Conservation (phyloP, 139 green algal genomes). For the Desmodesmus armatus region DNA sequence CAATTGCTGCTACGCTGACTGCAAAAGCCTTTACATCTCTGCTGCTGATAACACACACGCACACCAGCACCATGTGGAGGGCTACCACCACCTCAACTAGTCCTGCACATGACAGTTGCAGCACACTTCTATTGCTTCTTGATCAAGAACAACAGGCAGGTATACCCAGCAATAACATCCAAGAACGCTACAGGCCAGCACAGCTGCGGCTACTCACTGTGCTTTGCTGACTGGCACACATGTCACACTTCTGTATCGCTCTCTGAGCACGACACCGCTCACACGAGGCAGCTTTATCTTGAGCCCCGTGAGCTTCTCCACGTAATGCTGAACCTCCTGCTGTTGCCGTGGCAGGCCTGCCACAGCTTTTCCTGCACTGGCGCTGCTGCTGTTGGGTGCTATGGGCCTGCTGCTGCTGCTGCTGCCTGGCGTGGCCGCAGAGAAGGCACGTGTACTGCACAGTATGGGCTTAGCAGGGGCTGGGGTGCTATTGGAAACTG, state of each 20-base stretch:
- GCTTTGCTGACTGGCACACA: constrained; percentile 21
- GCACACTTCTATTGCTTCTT: background rate
- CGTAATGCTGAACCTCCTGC: constrained; percentile 27
- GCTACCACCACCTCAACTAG: background rate
- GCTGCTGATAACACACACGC: background rate
- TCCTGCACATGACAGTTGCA: background rate
- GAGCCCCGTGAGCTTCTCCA: constrained; percentile 29
- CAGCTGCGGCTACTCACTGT: constrained; percentile 5
- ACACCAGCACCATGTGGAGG: background rate
- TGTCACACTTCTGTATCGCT: constrained; percentile 19
- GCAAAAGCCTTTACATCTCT: too few species aligned
- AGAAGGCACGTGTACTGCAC: too few species aligned
- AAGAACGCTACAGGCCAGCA: too few species aligned
- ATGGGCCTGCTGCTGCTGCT: background rate
- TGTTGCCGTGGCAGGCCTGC: too few species aligned
- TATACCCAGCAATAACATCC: too few species aligned
- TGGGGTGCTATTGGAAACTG: too few species aligned
- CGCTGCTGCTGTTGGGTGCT: background rate
- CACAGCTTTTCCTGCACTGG: background rate
- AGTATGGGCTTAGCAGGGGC: too few species aligned
- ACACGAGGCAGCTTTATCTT: constrained; percentile 42
- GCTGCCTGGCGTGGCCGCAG: too few species aligned
- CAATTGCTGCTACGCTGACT: too few species aligned
- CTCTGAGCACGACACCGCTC: constrained; percentile 26
- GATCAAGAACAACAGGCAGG: background rate